Evolutionary conservation across 108 stramenopile species (phyloP).

Genomic region (Bacterosira constricta): DNA sequence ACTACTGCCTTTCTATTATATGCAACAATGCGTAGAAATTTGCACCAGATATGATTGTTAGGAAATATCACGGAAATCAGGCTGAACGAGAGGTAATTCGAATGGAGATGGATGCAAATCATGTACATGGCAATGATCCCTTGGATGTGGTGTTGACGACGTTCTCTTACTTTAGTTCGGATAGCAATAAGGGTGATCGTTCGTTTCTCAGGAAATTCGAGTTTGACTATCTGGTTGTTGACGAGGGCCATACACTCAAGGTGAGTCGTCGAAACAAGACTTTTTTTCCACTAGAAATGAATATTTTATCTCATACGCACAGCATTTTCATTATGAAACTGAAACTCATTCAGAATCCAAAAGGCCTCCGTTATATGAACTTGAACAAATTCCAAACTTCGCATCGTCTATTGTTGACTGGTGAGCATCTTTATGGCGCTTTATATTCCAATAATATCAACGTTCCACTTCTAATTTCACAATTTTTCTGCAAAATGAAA

Average conservation of each 20-base stretch:
- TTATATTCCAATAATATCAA: conserved; percentile 17
- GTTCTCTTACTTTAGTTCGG: conserved; percentile 80
- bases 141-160: conserved; percentile 84
- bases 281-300: background rate
- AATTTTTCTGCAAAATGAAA: background rate
- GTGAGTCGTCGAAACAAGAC: background rate
- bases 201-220: conserved; percentile 74
- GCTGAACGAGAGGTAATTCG: conserved; percentile 65
- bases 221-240: conserved; percentile 82
- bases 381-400: conserved; percentile 65
- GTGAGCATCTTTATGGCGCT: conserved; percentile 11
- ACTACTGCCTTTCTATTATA: no score
- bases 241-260: conserved; percentile 84
- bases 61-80: conserved; percentile 72
- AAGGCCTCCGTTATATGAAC: conserved; percentile 70
- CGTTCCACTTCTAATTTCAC: background rate
- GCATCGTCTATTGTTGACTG: conserved; percentile 78
- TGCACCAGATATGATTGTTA: conserved; percentile 67
- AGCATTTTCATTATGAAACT: no score
- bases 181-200: conserved; percentile 70
- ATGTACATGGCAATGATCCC: conserved; percentile 9
- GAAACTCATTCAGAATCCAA: conserved; percentile 47
- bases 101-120: conserved; percentile 45
- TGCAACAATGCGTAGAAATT: no score
- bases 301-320: background rate